Base-by-base conservation (phyloP, 768 basidiomycete species). In the Boletellus ananas region DNA sequence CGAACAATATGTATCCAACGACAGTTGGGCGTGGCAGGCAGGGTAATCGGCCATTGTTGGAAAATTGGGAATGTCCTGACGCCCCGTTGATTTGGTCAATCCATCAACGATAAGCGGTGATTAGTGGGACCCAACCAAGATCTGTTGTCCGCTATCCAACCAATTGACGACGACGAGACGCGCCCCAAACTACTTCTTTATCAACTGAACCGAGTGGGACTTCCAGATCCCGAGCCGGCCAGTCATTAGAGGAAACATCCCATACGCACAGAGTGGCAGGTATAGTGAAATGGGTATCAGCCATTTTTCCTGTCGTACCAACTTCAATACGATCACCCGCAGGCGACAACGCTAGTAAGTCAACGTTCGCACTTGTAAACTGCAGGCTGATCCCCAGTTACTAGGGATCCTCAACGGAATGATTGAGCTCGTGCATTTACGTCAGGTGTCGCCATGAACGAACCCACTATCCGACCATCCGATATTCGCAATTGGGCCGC, bases 401-500 rank as follows among this genome's bases (percentile, higher is more conserved):
- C n/a, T 13, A 20, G 42, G 42, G 17, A 43, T 33, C 16, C 29
- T 34, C 20, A 34, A 44, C 20, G 21, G 7, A 21, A 44, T 4
- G 18, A 33, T 43, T 20, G 18, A 14, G 18, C 42, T 12, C 6
- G 18, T 43, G 13, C 33, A 23, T 44, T 34, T 21, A 34, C 34
- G 16, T 34, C 21, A 3, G 43, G 5, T 23, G 37, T 45, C 3
- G 27, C 21, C 25, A 55, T 55, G 25, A 25, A 41, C 27, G 27
- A 49, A 21, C 21, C 27, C 20, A 45, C 25, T 42, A 18, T 42
- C 31, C 33, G 45, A 40, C 42, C 54, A 18, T 55, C 54, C 12
- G 44, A 42, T 18, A 33, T 18, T 21, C 23, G 40, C 29, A 54
- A 14, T 16, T 46, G 20, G 13, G 20, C 11, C 16, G 20, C 34